Evolutionary conservation across 192 early-diverging fungal genomes (phyloP).

Genomic region (Powellomyces hirtus): DNA sequence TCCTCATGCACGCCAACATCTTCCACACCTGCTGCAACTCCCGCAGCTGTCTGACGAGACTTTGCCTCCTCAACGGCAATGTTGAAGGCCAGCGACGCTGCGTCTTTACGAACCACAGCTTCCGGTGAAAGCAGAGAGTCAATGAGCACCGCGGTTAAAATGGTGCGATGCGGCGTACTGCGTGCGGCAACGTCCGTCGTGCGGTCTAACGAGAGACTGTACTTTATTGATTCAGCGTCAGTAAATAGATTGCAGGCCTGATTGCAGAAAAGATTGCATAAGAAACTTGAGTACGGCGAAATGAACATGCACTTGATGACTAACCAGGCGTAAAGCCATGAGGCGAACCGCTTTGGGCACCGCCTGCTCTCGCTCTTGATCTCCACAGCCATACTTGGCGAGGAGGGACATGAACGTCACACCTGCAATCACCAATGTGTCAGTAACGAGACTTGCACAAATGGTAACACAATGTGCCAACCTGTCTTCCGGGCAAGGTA

Average conservation of each 20-base stretch:
- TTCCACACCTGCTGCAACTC: slow-evolving; percentile 20
- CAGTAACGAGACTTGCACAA: neutral
- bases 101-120: slow-evolving; percentile 56
- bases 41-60: slow-evolving; percentile 27
- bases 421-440: neutral
- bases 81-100: slow-evolving; percentile 68
- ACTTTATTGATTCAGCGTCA: slow-evolving; percentile 31
- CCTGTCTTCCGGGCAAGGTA: slow-evolving; percentile 39
- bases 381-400: slow-evolving; percentile 15
- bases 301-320: too few species aligned
- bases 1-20: slow-evolving; percentile 56
- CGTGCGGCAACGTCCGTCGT: slow-evolving; percentile 51
- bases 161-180: slow-evolving; percentile 49
- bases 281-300: too few species aligned
- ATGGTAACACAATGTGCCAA: neutral
- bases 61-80: slow-evolving; percentile 53
- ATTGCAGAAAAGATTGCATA: too few species aligned
- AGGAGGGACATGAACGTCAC: slow-evolving; percentile 24
- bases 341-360: slow-evolving; percentile 51
- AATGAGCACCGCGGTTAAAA: slow-evolving; percentile 62
- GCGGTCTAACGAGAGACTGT: slow-evolving; percentile 39
- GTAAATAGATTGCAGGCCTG: slow-evolving; percentile 59
- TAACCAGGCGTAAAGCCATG: slow-evolving; percentile 63
- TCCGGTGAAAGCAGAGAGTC: slow-evolving; percentile 56
- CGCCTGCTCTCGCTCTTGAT: slow-evolving; percentile 8